Evolutionary conservation across 495 filamentous ascomycete species (phyloP), one percentile per base, ranked within the genome.

Genomic region (Penicillium nucicola): DNA sequence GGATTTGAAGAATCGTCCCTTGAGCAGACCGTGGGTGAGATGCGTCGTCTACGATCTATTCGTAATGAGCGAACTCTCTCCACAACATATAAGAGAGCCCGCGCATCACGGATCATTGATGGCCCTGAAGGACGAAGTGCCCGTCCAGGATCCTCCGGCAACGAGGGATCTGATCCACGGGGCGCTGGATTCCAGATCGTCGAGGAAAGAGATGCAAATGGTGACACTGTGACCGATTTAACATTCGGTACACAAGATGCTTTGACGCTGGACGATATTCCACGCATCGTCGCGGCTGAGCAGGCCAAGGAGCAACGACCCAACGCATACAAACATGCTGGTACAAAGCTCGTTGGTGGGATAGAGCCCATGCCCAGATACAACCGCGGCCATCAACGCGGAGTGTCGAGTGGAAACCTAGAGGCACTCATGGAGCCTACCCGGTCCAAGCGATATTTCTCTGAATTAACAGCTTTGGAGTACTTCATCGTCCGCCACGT

Each of bases 401-500:
- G 84, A 42, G 70, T 89, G 23, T 95, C 85, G 11, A 83, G 79
- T 48, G 84, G 79, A 17, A 83, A 84, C 33, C 72, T 83, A 32
- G 77, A 77, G 38, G 61, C 58, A 17, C 45, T 59, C 19, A 45
- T 60, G 10, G 71, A 67, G 31, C 56, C 56, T 9, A 65, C 61
- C 17, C 69, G 79, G 57, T 74, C 62, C 8, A 91, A 92, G 64
- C 85, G 83, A 53, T 99, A 95, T 65, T 99, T 99, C 65, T 96
- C 93, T 0, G 95, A 99, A 62, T 78, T 99, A 0, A 93, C 95
- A 17, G 91, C 91, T 5, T 71, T 99, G 49, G 93, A 99, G 56
- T 96, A 96, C 61, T 97, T 99, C 68, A 97, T 96, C 61, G 87
- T 99, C 45, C 84, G 93, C 28, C 90, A 97, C 61, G 86, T 97